phyloP scores from a whole-genome alignment of 1,139 yeast genomes.

The Saccharomyces hybrid region DNA sequence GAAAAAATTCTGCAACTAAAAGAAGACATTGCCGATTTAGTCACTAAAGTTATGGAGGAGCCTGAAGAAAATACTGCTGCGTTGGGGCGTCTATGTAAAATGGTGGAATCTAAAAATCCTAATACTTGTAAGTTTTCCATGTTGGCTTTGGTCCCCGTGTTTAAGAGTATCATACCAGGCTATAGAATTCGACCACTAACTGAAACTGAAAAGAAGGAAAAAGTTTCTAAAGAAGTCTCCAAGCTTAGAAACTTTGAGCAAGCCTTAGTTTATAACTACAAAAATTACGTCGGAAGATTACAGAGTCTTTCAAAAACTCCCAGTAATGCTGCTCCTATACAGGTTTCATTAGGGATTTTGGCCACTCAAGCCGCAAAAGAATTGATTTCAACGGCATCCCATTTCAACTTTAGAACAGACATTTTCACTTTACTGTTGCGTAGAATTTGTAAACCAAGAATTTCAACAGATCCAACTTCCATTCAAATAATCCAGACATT shows the following conservation, averaged over 20 bases:
- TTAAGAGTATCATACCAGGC: constrained; percentile 80
- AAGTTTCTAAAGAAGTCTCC: constrained; percentile 75
- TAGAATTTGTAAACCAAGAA: constrained; percentile 51
- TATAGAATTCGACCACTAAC: constrained; percentile 77
- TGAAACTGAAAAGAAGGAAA: constrained; percentile 73
- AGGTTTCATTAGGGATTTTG: constrained; percentile 29
- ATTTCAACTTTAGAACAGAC: constrained; percentile 74
- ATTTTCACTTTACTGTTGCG: constrained; percentile 59
- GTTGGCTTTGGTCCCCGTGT: constrained; percentile 74
- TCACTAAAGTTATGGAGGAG: constrained; percentile 71
- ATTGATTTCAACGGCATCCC: constrained; percentile 56
- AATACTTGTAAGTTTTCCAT: constrained; percentile 68
- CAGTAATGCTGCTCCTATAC: constrained; percentile 36
- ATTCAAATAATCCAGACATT: constrained; percentile 55
- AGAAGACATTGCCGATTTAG: constrained; percentile 77
- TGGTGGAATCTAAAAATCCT: constrained; percentile 60
- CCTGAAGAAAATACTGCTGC: constrained; percentile 78
- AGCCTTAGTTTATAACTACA: constrained; percentile 59
- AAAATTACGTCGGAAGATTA: constrained; percentile 55
- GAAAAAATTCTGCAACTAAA: constrained; percentile 55
- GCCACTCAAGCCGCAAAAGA: constrained; percentile 62
- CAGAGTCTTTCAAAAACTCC: constrained; percentile 34
- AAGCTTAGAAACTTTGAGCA: constrained; percentile 75
- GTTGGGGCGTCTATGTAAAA: constrained; percentile 60
- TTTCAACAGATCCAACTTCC: constrained; percentile 42